phyloP scores from a whole-genome alignment of 78 protist species.

The Bigelowiella natans region DNA sequence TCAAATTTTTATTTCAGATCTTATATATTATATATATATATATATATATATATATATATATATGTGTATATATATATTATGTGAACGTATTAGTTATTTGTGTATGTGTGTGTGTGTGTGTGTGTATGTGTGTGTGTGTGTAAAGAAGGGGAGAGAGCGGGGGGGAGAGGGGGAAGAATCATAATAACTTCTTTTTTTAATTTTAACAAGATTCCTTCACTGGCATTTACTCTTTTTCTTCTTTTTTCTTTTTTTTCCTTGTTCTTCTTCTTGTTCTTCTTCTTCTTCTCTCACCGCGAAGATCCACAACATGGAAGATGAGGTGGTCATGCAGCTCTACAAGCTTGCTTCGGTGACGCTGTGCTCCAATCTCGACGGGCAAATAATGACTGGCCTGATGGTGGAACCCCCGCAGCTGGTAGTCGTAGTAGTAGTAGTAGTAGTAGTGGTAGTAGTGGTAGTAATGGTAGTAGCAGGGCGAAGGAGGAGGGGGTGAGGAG shows the following conservation, averaged over 20 bases:
- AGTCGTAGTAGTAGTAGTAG: too few species aligned
- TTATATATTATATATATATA: background rate
- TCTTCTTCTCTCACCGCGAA: background rate
- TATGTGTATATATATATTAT: background rate
- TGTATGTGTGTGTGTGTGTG: background rate
- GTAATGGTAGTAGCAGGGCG: too few species aligned
- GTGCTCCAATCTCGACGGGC: constrained; percentile 81
- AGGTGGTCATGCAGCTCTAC: constrained; percentile 57
- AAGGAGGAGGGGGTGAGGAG: too few species aligned
- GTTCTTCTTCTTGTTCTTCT: background rate
- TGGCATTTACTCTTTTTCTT: too few species aligned
- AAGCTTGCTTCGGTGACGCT: constrained; percentile 63
- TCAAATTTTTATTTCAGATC: background rate
- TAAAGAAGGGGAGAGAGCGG: background rate
- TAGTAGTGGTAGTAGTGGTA: too few species aligned
- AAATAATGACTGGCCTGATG: constrained; percentile 66
- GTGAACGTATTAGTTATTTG: too few species aligned
- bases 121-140: background rate
- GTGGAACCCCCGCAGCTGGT: constrained; percentile 72
- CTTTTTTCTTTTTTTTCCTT: background rate
- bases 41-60: background rate
- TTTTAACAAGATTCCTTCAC: too few species aligned
- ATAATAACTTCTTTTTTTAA: too few species aligned
- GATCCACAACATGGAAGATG: background rate
- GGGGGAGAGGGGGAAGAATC: too few species aligned